Evolutionary conservation across 2,329 filamentous ascomycete species (phyloP).

Genomic region (Plenodomus biglobosus): DNA sequence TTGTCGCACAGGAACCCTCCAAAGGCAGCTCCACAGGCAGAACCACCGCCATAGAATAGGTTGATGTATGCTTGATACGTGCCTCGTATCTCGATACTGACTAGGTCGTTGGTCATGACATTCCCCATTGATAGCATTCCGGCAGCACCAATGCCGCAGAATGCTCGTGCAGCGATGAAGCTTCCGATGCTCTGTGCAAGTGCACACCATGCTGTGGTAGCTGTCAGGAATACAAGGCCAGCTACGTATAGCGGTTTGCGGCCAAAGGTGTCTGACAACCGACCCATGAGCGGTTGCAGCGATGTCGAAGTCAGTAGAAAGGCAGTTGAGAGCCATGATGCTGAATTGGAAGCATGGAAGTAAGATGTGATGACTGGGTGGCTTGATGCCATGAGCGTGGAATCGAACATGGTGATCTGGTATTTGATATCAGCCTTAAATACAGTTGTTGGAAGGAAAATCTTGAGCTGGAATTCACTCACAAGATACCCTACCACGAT

Average conservation of each 20-base stretch:
- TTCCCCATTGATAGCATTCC: constrained; percentile 67
- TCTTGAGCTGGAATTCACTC: constrained; percentile 10
- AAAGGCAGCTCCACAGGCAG: constrained; percentile 63
- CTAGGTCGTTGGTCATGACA: constrained; percentile 72
- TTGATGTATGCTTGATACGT: constrained; percentile 72
- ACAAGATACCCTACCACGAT: constrained; percentile 45
- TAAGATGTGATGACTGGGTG: constrained; percentile 82
- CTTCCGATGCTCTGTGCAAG: constrained; percentile 66
- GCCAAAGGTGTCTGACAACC: constrained; percentile 73
- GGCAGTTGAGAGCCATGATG: constrained; percentile 79
- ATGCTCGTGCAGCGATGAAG: constrained; percentile 69
- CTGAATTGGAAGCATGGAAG: constrained; percentile 74
- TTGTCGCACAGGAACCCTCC: constrained; percentile 70
- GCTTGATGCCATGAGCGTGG: constrained; percentile 77
- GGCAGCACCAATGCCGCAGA: constrained; percentile 73
- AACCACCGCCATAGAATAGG: constrained; percentile 59
- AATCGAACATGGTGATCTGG: constrained; percentile 62
- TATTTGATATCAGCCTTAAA: background rate
- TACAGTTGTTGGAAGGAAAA: background rate
- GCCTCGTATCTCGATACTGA: constrained; percentile 72
- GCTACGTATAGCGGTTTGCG: constrained; percentile 67
- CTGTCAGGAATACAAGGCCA: constrained; percentile 62
- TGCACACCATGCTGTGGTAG: constrained; percentile 70
- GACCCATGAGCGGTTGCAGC: constrained; percentile 73
- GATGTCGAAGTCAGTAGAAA: constrained; percentile 76